phyloP scores from a whole-genome alignment of 2,329 filamentous ascomycete genomes.

The Talaromyces sp. region DNA sequence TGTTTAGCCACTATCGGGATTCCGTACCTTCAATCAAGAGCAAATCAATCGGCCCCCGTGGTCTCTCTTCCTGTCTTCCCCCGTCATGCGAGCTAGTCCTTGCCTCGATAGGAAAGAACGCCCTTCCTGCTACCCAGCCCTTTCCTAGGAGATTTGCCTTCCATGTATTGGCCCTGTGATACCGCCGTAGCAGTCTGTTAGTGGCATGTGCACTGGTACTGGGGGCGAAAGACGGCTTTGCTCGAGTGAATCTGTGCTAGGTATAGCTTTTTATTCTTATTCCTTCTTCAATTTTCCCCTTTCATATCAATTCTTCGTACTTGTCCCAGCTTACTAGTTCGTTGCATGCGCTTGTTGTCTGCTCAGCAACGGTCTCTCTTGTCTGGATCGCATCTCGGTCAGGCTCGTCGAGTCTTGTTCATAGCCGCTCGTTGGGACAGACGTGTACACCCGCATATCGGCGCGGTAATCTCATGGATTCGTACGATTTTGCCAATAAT shows the following conservation, averaged over 20 bases:
- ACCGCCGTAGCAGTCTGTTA: not conserved
- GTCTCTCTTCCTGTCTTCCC: not conserved
- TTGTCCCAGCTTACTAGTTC: not conserved
- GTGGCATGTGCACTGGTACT: not conserved
- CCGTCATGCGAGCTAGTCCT: not conserved
- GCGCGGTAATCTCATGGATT: not conserved
- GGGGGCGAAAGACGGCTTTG: not conserved
- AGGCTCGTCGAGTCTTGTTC: not conserved
- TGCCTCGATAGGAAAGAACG: not conserved
- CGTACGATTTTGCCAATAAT: not conserved
- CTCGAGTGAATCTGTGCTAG: not conserved
- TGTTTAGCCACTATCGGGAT: not conserved
- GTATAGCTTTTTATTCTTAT: slow-evolving; percentile 1
- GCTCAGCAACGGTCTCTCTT: not conserved
- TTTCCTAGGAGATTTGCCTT: not conserved
- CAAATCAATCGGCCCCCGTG: slow-evolving; percentile 12
- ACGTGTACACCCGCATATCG: not conserved
- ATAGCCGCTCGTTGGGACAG: not conserved
- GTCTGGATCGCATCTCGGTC: not conserved
- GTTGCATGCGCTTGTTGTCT: not conserved
- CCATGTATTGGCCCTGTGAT: not conserved
- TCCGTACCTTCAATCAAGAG: not conserved
- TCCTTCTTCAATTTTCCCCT: not conserved
- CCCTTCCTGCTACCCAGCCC: not conserved
- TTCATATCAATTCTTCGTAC: not conserved